phyloP scores from a whole-genome alignment of 805 yeast species.

The Saccharomycopsis capsularis region DNA sequence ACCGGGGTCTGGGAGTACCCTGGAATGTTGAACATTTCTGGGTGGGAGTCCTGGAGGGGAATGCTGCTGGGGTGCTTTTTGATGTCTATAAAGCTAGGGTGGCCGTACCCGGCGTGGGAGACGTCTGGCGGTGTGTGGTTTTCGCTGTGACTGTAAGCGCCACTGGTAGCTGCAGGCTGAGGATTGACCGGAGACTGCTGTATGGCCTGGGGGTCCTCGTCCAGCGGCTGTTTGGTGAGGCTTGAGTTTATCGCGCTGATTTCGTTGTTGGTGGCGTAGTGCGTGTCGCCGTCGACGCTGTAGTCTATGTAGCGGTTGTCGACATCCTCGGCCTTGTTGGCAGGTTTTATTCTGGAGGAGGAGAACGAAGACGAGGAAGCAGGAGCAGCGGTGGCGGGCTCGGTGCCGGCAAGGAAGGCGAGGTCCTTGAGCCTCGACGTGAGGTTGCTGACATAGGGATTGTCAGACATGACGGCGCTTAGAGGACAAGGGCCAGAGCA shows the following conservation, averaged over 20 bases:
- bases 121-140: neutral
- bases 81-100: neutral
- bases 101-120: neutral
- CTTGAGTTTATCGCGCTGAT: neutral
- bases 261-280: constrained; percentile 8
- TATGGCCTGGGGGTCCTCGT: neutral
- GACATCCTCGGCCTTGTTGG: neutral
- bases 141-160: neutral
- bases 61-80: neutral
- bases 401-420: neutral
- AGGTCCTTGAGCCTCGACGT: constrained; percentile 11
- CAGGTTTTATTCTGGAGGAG: no score
- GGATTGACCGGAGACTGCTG: neutral
- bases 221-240: neutral
- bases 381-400: neutral
- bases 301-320: constrained; percentile 5
- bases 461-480: neutral
- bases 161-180: neutral
- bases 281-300: constrained; percentile 8
- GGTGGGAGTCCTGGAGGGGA: constrained; percentile 12
- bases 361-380: neutral
- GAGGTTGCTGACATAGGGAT: constrained; percentile 12
- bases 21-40: constrained; percentile 17
- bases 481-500: neutral
- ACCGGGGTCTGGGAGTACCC: constrained; percentile 21